These are phyloP conservation scores for Thozetella sp. DNA, from an alignment of 495 filamentous ascomycete species.

Conservation along the genomic window DNA sequence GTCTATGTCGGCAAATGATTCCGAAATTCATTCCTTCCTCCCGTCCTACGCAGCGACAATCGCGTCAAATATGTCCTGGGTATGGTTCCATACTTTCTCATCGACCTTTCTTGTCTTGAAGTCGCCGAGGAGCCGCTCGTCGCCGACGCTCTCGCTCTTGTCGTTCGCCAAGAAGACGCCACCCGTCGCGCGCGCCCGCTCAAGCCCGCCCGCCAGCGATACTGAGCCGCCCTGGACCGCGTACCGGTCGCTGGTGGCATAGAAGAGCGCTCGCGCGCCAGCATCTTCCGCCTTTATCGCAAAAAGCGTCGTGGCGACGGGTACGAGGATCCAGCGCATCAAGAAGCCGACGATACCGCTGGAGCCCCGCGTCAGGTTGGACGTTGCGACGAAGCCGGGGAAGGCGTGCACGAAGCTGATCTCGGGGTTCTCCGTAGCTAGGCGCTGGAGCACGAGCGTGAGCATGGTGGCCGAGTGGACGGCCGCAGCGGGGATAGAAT, in stretches of 20 bases:
- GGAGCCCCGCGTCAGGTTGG: constrained; percentile 19
- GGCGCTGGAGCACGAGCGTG: constrained; percentile 44
- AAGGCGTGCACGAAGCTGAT: constrained; percentile 59
- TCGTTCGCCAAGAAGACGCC: background rate
- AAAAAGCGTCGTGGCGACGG: background rate
- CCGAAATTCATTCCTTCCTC: background rate
- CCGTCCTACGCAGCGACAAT: background rate
- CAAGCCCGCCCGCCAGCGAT: background rate
- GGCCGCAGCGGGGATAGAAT: constrained; percentile 14
- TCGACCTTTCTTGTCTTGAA: background rate
- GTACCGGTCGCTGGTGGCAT: constrained; percentile 2
- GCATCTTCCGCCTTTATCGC: background rate
- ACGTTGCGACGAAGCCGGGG: constrained; percentile 51
- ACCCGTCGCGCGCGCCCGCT: background rate
- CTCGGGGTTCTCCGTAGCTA: constrained; percentile 41
- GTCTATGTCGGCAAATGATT: no score
- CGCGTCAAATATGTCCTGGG: background rate
- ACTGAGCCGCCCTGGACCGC: background rate
- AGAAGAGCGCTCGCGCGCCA: background rate
- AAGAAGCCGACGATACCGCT: background rate
- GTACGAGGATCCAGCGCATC: background rate
- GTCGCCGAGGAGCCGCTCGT: background rate
- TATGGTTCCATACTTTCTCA: background rate
- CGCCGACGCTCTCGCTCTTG: background rate
- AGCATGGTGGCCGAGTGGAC: constrained; percentile 46